phyloP scores from a whole-genome alignment of 2,329 filamentous ascomycete species.

The Fusarium praegraminearum region DNA sequence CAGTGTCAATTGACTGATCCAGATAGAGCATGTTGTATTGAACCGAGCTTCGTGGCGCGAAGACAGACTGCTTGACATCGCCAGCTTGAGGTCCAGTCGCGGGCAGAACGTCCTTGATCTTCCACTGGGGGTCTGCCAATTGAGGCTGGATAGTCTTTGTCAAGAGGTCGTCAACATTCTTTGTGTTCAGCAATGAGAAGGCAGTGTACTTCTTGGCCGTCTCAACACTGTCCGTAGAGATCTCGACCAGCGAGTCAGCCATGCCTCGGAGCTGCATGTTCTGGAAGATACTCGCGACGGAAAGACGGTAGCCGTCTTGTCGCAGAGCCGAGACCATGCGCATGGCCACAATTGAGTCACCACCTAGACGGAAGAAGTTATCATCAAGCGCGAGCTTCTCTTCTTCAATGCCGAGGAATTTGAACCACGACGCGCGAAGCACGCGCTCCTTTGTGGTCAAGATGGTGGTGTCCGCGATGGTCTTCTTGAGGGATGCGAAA shows the following conservation, averaged over 20 bases:
- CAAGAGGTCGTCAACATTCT: conserved; percentile 37
- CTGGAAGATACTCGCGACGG: conserved; percentile 47
- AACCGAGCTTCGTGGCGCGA: conserved; percentile 40
- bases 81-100: conserved; percentile 41
- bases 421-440: conserved; percentile 40
- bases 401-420: conserved; percentile 38
- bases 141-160: conserved; percentile 26
- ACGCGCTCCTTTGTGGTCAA: conserved; percentile 39
- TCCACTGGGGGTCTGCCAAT: conserved; percentile 39
- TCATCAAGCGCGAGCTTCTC: conserved; percentile 45
- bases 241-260: conserved; percentile 36
- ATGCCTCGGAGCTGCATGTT: conserved; percentile 47
- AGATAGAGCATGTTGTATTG: conserved; percentile 50
- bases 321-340: conserved; percentile 45
- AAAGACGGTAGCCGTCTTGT: conserved; percentile 40
- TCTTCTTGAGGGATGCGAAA: conserved; percentile 24
- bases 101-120: conserved; percentile 40
- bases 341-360: conserved; percentile 47
- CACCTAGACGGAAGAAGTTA: conserved; percentile 48
- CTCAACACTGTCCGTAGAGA: conserved; percentile 3
- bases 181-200: conserved; percentile 39
- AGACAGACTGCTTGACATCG: conserved; percentile 43
- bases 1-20: conserved; percentile 40
- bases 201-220: conserved; percentile 27
- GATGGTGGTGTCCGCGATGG: conserved; percentile 31